Evolutionary conservation across 2,329 filamentous ascomycete genomes (phyloP), one percentile per base, ranked within the genome.

Genomic region (Septoria petroselini): DNA sequence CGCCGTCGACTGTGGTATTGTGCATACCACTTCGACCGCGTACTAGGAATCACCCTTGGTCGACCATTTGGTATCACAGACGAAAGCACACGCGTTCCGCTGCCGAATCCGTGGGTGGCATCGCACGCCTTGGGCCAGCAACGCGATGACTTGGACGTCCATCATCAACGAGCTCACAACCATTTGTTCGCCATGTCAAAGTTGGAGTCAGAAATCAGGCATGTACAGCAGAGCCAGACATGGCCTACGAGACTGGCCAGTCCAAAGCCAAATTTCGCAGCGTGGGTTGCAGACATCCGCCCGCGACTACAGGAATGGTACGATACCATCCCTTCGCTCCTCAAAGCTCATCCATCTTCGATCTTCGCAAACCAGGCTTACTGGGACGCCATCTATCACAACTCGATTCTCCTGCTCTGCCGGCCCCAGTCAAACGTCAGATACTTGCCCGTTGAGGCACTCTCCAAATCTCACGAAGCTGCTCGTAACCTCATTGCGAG

Each of bases 141-240:
- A 7, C 7, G 12, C 1, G 17, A 34, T 25, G 18, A 41, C 11
- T 27, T 48, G 34, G 60, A 63, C 15, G 41, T 53, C 11, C 61
- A 63, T 38, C 52, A 41, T 7, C 58, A 66, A 44, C 58, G 54
- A 48, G 63, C 61, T 38, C 54, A 60, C 25, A 68, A 69, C 35
- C 67, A 69, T 45, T 41, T 68, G 11, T 56, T 64, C 38, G 49
- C 29, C 19, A 50, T 68, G 23, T 57, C 61, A 12, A 62, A 63
- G 43, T 61, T 69, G 5, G 62, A 68, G 48, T 68, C 67, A 7
- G 66, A 69, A 44, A 67, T 69, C 39, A 68, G 62, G 35, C 65
- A 68, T 40, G 65, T 69, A 18, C 60, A 63, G 5, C 61, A 68
- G 40, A 59, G 55, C 39, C 65, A 63, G 42, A 48, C 55, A 8